These are phyloP conservation scores for Chaetomium tenue DNA, from an alignment of 495 filamentous ascomycete genomes.

Conservation along the genomic window DNA sequence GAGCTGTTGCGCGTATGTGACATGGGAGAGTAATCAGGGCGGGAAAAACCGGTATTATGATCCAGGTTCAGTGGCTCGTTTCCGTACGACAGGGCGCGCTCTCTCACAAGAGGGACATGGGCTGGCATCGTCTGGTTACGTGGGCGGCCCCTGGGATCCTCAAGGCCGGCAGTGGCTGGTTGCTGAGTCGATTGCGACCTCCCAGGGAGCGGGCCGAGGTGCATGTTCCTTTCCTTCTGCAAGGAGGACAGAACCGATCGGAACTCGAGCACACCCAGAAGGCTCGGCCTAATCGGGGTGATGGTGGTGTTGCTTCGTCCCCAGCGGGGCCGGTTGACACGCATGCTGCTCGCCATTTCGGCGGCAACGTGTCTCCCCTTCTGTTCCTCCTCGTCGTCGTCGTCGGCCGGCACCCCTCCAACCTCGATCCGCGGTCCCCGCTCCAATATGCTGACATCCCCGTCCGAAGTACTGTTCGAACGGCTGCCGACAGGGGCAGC, in stretches of 20 bases:
- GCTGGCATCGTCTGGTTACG: slow-evolving; percentile 21
- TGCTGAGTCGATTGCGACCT: slow-evolving; percentile 67
- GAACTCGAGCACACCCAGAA: slow-evolving; percentile 93
- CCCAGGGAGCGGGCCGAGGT: slow-evolving; percentile 62
- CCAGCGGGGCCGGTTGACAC: slow-evolving; percentile 68
- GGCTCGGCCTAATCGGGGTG: slow-evolving; percentile 82
- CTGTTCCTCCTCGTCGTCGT: slow-evolving; percentile 72
- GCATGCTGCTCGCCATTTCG: slow-evolving; percentile 91
- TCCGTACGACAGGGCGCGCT: slow-evolving; percentile 36
- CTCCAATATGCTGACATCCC: slow-evolving; percentile 73
- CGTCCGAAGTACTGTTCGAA: slow-evolving; percentile 46
- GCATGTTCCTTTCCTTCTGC: slow-evolving; percentile 71
- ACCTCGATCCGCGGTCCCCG: slow-evolving; percentile 51
- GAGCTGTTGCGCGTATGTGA: slow-evolving; percentile 29
- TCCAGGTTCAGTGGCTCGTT: slow-evolving; percentile 31
- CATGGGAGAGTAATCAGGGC: slow-evolving; percentile 6
- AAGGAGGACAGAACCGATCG: slow-evolving; percentile 80
- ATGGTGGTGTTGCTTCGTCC: slow-evolving; percentile 68
- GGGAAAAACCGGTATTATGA: slow-evolving; percentile 12
- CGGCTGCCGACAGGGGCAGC: slow-evolving; percentile 52
- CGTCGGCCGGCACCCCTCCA: slow-evolving; percentile 52
- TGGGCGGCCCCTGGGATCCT: slow-evolving; percentile 24
- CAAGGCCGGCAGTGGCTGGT: slow-evolving; percentile 11
- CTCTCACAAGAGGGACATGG: slow-evolving; percentile 21
- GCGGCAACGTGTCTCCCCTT: slow-evolving; percentile 68